Percentiles rank a stretch among this genome's conserved stretches.
Conservation (phyloP, 352 stramenopile species). For the Phytopythium oedochilum region DNA sequence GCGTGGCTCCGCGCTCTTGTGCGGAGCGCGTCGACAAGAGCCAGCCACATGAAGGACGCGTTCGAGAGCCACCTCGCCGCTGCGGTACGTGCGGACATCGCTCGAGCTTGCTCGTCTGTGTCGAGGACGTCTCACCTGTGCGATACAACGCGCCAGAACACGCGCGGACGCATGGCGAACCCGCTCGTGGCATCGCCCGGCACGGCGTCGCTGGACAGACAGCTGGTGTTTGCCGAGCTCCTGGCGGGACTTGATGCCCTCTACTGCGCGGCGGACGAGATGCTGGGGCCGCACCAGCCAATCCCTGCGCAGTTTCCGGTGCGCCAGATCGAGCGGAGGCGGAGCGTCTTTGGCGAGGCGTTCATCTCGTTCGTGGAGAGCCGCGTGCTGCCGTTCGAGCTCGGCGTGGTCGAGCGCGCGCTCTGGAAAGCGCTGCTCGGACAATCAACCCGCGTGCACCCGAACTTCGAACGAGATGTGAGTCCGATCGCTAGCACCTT, state of each 20-base stretch:
- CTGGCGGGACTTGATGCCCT: constrained; percentile 17
- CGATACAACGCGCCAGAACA: neutral
- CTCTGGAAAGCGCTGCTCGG: constrained; percentile 11
- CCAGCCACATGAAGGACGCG: neutral
- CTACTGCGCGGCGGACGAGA: constrained; percentile 13
- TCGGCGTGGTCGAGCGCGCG: constrained; percentile 15
- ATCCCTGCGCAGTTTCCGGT: constrained; percentile 12
- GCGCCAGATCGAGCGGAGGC: constrained; percentile 10
- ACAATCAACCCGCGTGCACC: neutral
- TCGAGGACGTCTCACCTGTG: no score
- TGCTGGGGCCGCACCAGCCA: constrained; percentile 14
- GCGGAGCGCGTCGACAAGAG: neutral
- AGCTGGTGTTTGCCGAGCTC: constrained; percentile 16
- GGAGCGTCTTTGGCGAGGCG: constrained; percentile 9
- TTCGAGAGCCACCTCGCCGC: neutral
- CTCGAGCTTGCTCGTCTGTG: no score
- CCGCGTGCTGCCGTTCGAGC: constrained; percentile 21
- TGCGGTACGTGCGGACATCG: neutral
- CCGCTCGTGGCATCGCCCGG: neutral
- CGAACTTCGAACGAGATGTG: constrained; percentile 4
- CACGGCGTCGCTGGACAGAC: constrained; percentile 6
- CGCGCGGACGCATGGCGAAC: neutral
- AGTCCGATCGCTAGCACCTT: neutral
- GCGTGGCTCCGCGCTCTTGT: neutral
- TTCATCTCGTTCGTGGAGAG: constrained; percentile 21